A percentile compares a stretch with the other conserved stretches of the same genome.
phyloP scores from a whole-genome alignment of 768 basidiomycete species.

The Calocybe gangraenosa region DNA sequence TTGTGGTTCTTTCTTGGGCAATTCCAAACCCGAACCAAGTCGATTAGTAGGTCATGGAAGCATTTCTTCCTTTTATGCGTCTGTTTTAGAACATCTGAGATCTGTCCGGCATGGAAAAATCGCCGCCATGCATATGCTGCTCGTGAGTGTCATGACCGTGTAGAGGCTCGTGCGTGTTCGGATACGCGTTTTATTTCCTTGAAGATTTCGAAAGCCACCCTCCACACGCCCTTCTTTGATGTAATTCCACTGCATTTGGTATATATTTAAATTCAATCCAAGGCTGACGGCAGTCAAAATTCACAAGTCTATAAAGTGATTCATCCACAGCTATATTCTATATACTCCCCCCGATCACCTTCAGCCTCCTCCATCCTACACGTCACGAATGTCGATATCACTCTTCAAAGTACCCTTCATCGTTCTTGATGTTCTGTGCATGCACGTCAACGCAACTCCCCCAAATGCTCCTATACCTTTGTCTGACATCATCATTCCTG shows the following conservation, averaged over 20 bases:
- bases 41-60: slow-evolving; percentile 5
- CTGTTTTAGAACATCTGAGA: slow-evolving; percentile 11
- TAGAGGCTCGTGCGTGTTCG: neutral
- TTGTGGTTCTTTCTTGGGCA: neutral
- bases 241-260: slow-evolving; percentile 3
- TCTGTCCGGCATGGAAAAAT: slow-evolving; percentile 14
- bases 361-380: neutral
- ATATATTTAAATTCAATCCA: neutral
- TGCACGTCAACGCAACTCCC: slow-evolving; percentile 33
- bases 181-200: slow-evolving; percentile 2
- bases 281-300: slow-evolving; percentile 3
- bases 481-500: slow-evolving; percentile 23
- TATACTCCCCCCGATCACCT: neutral
- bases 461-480: slow-evolving; percentile 25
- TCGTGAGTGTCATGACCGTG: neutral
- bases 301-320: slow-evolving; percentile 1
- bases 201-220: neutral
- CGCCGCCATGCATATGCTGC: slow-evolving; percentile 14
- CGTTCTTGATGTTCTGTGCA: slow-evolving; percentile 28
- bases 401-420: slow-evolving; percentile 33
- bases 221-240: slow-evolving; percentile 4
- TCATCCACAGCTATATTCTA: too few species aligned
- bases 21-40: slow-evolving; percentile 1
- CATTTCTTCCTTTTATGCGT: slow-evolving; percentile 2
- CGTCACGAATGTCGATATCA: slow-evolving; percentile 10